Percentiles rank a stretch among this genome's conserved stretches.
Conservation (phyloP, 2,329 filamentous ascomycete species). For the Venturia aucupariae region DNA sequence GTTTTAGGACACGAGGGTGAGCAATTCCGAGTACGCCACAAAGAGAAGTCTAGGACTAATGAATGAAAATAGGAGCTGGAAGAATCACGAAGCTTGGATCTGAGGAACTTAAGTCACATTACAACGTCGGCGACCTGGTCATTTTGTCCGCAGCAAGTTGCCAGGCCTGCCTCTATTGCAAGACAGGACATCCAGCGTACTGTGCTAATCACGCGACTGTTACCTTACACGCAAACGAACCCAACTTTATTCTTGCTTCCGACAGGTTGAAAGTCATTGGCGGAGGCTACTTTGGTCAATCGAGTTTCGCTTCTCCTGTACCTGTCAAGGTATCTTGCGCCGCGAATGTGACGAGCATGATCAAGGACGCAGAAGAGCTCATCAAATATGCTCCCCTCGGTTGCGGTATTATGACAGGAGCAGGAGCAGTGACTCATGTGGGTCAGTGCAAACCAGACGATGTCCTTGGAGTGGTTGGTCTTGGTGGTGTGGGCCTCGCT, state of each 20-base stretch:
- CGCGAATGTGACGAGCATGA: conserved; percentile 1
- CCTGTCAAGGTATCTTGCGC: conserved; percentile 16
- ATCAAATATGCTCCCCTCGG: conserved; percentile 33
- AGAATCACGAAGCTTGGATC: conserved; percentile 14
- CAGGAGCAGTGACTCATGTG: conserved; percentile 32
- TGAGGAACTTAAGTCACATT: not conserved
- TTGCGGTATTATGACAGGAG: conserved; percentile 37
- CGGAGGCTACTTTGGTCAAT: conserved; percentile 18
- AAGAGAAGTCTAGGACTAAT: not conserved
- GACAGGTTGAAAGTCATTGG: conserved; percentile 3
- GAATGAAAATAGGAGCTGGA: conserved; percentile 14
- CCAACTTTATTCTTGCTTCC: conserved; percentile 8
- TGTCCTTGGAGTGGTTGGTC: conserved; percentile 29
- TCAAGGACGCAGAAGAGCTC: conserved; percentile 19
- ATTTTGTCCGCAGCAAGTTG: not conserved
- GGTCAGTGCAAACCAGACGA: conserved; percentile 21
- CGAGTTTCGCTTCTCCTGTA: conserved; percentile 15
- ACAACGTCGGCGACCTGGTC: conserved; percentile 3
- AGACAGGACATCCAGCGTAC: conserved; percentile 6
- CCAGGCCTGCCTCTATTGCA: conserved; percentile 2
- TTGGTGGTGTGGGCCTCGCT: conserved; percentile 33
- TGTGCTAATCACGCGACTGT: conserved; percentile 4
- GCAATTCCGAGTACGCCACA: not conserved
- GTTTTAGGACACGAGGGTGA: conserved; percentile 12
- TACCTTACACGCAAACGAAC: conserved; percentile 11